These are phyloP conservation scores for Eucalyptus curtisii DNA, from an alignment of 345 rosid species.

Conservation along the genomic window DNA sequence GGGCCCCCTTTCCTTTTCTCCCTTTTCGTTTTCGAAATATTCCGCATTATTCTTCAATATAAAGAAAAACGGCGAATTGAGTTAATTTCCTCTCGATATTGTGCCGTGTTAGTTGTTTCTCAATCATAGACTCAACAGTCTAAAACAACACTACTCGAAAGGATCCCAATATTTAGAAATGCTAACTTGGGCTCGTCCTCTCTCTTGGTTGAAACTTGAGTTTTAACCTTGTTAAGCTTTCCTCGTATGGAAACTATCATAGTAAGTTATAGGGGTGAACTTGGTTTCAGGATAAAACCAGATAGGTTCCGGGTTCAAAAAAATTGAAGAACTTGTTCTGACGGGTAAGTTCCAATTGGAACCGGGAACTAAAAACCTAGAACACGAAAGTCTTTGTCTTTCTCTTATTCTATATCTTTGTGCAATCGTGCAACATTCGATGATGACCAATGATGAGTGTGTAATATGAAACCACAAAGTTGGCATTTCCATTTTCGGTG, in stretches of 20 bases:
- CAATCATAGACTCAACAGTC: neutral
- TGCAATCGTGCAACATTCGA: rapidly evolving
- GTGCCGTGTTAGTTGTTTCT: neutral
- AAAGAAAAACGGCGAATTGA: neutral
- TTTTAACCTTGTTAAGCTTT: neutral
- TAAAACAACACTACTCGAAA: neutral
- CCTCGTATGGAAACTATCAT: neutral
- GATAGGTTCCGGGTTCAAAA: too few species aligned
- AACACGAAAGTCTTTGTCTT: too few species aligned
- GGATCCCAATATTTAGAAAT: neutral
- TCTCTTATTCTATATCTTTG: too few species aligned
- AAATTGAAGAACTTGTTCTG: rapidly evolving
- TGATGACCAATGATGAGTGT: too few species aligned
- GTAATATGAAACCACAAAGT: too few species aligned
- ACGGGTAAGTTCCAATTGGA: too few species aligned
- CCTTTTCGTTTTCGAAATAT: neutral
- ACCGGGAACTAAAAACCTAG: too few species aligned
- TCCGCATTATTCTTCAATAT: neutral
- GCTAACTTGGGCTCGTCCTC: neutral
- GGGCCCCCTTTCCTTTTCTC: neutral
- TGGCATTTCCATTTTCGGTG: too few species aligned
- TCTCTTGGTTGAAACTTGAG: neutral
- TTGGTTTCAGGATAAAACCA: too few species aligned
- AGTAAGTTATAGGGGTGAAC: neutral
- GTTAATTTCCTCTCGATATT: neutral